Conservation (phyloP, 306 rosid species). For the Cucurbita argyrosperma region DNA sequence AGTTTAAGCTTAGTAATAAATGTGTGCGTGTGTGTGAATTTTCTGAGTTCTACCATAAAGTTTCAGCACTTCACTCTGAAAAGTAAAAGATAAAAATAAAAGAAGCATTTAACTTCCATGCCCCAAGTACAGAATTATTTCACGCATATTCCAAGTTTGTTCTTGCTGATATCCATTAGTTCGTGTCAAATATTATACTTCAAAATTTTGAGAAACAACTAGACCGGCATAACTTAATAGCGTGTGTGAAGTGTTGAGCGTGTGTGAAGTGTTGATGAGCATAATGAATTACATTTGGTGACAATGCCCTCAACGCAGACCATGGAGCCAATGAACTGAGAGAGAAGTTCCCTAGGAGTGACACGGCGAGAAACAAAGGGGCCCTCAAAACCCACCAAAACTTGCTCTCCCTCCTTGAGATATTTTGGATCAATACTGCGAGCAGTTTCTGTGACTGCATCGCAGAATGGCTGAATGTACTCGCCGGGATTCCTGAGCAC, state of each 20-base stretch:
- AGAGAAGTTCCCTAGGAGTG: slow-evolving; percentile 79
- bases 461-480: slow-evolving; percentile 71
- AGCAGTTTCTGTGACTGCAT: slow-evolving; percentile 78
- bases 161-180: neutral
- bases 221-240: neutral
- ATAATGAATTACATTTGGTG: slow-evolving; percentile 55
- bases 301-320: slow-evolving; percentile 90
- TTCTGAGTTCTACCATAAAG: neutral
- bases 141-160: neutral
- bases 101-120: neutral
- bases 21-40: neutral
- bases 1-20: neutral
- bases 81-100: neutral
- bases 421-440: slow-evolving; percentile 59
- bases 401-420: slow-evolving; percentile 81
- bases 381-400: slow-evolving; percentile 80
- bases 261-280: neutral
- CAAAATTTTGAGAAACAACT: neutral
- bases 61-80: neutral
- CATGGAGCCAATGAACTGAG: slow-evolving; percentile 87
- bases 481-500: slow-evolving; percentile 76
- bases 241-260: neutral
- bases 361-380: slow-evolving; percentile 84
- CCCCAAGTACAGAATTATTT: neutral
- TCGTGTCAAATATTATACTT: neutral